Evolutionary conservation across 1,139 yeast genomes (phyloP).

Genomic region (Zygotorulaspora mrakii): DNA sequence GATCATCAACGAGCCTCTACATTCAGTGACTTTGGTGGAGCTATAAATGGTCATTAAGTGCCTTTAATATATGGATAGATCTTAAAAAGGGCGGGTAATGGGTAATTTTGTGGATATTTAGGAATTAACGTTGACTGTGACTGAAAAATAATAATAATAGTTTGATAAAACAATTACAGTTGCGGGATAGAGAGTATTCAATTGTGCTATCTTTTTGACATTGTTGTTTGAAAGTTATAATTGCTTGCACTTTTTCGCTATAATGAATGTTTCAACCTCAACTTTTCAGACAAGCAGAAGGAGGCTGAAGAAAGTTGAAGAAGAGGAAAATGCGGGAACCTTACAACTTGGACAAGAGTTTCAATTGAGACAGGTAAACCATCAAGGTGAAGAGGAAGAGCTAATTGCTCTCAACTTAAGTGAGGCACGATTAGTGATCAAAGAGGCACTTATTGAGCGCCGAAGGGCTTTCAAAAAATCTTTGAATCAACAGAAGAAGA

Average conservation of each 20-base stretch:
- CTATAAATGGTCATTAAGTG: no score
- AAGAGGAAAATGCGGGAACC: conserved; percentile 85
- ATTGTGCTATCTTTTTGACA: no score
- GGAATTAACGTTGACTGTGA: no score
- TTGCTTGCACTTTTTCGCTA: conserved; percentile 3
- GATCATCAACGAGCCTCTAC: no score
- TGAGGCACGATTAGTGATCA: conserved; percentile 83
- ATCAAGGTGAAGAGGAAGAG: conserved; percentile 72
- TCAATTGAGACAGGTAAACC: conserved; percentile 72
- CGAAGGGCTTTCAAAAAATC: conserved; percentile 46
- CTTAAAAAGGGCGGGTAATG: no score
- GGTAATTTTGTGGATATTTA: no score
- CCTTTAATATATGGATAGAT: no score
- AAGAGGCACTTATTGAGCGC: conserved; percentile 86
- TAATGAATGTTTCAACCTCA: conserved; percentile 85
- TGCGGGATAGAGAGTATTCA: no score
- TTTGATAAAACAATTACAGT: no score
- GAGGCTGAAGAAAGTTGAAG: conserved; percentile 63
- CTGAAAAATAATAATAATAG: no score
- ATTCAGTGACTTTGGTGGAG: no score
- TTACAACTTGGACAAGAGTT: conserved; percentile 91
- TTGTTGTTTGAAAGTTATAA: no score
- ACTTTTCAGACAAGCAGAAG: conserved; percentile 80
- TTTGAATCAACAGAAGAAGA: conserved; percentile 40
- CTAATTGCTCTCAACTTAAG: conserved; percentile 81